Percentiles rank a stretch among this genome's conserved stretches.
phyloP scores from a whole-genome alignment of 345 rosid species.

The Acer saccharum region DNA sequence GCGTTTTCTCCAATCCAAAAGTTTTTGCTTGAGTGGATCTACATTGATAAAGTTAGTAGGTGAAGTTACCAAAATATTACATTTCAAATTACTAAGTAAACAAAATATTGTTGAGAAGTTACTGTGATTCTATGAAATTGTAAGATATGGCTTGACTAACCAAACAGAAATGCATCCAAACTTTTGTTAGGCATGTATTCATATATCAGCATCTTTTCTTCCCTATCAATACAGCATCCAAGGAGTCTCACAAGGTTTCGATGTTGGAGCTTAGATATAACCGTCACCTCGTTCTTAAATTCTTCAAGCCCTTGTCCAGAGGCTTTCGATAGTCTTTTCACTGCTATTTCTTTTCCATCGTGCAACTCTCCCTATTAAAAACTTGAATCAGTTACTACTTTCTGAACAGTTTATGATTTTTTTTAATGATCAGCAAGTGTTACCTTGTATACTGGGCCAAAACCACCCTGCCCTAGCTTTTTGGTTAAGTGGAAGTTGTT shows the following conservation, averaged over 20 bases:
- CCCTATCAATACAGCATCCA: background rate
- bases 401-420: background rate
- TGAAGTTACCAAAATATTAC: too few species aligned
- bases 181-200: background rate
- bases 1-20: constrained; percentile 21
- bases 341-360: background rate
- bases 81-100: too few species aligned
- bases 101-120: too few species aligned
- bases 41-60: too few species aligned
- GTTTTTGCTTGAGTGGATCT: background rate
- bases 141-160: too few species aligned
- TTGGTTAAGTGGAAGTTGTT: too few species aligned
- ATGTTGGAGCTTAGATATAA: background rate
- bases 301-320: background rate
- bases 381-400: background rate
- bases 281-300: background rate
- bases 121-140: too few species aligned
- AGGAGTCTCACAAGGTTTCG: background rate
- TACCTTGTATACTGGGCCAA: constrained; percentile 45
- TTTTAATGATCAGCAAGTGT: background rate
- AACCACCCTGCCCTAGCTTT: too few species aligned
- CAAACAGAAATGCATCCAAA: background rate
- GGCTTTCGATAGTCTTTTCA: constrained; percentile 33
- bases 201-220: background rate
- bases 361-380: background rate